These are phyloP conservation scores for Entelexis sorbosivorans DNA, from an alignment of 1,139 yeast species.

Conservation along the genomic window DNA sequence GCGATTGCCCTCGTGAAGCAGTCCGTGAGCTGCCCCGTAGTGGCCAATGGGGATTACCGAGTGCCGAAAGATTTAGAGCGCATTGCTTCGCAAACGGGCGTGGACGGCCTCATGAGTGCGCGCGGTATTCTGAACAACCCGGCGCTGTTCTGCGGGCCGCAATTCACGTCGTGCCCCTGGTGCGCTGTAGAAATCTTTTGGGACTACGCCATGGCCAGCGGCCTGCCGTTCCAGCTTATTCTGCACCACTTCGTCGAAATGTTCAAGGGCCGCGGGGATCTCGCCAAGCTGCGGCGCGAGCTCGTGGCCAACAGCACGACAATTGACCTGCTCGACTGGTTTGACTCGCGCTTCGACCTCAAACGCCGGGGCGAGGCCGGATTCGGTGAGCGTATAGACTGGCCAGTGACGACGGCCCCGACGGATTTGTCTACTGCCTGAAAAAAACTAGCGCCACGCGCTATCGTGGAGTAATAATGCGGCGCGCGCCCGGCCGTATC, in stretches of 20 bases:
- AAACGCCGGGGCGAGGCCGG: slow-evolving; percentile 56
- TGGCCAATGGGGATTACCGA: slow-evolving; percentile 87
- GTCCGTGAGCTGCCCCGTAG: slow-evolving; percentile 54
- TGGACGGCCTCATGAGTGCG: slow-evolving; percentile 93
- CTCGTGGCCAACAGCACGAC: slow-evolving; percentile 52
- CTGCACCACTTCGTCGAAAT: slow-evolving; percentile 87
- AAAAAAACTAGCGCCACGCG: too few species aligned
- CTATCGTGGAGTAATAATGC: too few species aligned
- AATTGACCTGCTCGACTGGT: slow-evolving; percentile 67
- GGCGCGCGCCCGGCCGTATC: too few species aligned
- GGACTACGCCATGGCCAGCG: slow-evolving; percentile 68
- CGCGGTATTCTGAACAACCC: slow-evolving; percentile 82
- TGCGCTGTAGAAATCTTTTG: slow-evolving; percentile 72
- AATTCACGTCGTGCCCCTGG: slow-evolving; percentile 66
- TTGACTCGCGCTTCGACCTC: slow-evolving; percentile 57
- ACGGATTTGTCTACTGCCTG: too few species aligned
- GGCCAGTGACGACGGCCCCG: slow-evolving; percentile 46
- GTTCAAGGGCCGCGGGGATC: slow-evolving; percentile 52
- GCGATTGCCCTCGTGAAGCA: slow-evolving; percentile 62
- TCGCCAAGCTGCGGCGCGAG: slow-evolving; percentile 41
- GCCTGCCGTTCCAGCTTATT: slow-evolving; percentile 67
- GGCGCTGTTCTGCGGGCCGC: slow-evolving; percentile 61
- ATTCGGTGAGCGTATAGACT: slow-evolving; percentile 50
- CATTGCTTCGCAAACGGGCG: slow-evolving; percentile 58
- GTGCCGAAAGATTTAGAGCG: slow-evolving; percentile 52